Evolutionary conservation across 352 stramenopile genomes (phyloP).

Genomic region (Peronospora destructor): DNA sequence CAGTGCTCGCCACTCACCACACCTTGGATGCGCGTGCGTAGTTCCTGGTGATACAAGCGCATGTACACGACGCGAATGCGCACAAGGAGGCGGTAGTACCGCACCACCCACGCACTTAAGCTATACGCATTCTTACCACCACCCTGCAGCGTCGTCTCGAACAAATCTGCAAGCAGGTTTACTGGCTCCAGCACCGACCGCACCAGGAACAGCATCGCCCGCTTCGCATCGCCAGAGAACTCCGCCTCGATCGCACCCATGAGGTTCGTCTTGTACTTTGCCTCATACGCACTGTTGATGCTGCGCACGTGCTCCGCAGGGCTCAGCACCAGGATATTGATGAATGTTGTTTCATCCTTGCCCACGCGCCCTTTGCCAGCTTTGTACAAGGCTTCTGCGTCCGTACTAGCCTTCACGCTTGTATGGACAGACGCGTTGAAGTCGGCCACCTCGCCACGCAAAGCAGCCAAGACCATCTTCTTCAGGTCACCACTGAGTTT

Average conservation of each 20-base stretch:
- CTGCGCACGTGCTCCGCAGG: constrained; percentile 40
- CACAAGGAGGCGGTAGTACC: constrained; percentile 49
- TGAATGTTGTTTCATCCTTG: constrained; percentile 53
- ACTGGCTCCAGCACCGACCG: constrained; percentile 46
- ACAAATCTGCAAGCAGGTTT: constrained; percentile 42
- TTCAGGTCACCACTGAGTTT: constrained; percentile 54
- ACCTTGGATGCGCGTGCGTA: constrained; percentile 22
- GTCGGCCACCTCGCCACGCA: constrained; percentile 25
- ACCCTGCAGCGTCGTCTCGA: constrained; percentile 64
- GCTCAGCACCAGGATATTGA: constrained; percentile 37
- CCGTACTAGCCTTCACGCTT: constrained; percentile 37
- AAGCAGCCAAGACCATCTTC: constrained; percentile 47
- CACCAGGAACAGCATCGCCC: constrained; percentile 37
- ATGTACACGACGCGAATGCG: constrained; percentile 38
- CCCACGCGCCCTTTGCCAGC: constrained; percentile 53
- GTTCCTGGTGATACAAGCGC: constrained; percentile 41
- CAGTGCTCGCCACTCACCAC: constrained; percentile 25
- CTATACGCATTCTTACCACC: constrained; percentile 54
- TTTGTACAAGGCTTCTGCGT: constrained; percentile 56
- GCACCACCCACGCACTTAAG: constrained; percentile 44
- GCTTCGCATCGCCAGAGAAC: constrained; percentile 42
- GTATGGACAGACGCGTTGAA: constrained; percentile 57
- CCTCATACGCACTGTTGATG: constrained; percentile 40
- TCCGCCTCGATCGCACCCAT: constrained; percentile 52
- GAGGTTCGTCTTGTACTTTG: constrained; percentile 51